These are phyloP conservation scores for Hyaloscypha hepaticicola DNA, from an alignment of 495 filamentous ascomycete species.

Conservation along the genomic window DNA sequence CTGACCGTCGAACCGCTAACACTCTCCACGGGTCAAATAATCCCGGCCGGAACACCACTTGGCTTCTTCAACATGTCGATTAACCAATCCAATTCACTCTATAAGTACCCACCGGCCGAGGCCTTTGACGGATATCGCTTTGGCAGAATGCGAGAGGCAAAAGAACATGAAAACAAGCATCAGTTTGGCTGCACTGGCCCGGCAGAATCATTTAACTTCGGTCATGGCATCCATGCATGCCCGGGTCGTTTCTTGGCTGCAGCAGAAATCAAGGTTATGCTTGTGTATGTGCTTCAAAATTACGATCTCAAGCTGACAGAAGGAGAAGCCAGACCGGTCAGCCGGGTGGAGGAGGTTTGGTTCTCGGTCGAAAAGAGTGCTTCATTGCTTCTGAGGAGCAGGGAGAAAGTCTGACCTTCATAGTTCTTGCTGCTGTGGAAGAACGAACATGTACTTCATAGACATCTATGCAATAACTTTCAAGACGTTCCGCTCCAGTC, in stretches of 20 bases:
- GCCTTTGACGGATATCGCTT: conserved; percentile 55
- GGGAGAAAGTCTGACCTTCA: no score
- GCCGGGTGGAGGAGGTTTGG: no score
- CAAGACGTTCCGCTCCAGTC: no score
- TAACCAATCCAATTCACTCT: neutral
- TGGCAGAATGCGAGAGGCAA: conserved; percentile 42
- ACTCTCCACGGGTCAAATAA: neutral
- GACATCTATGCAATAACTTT: no score
- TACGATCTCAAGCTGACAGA: conserved; percentile 45
- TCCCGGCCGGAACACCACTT: neutral
- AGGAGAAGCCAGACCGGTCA: neutral
- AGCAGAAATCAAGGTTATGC: conserved; percentile 52
- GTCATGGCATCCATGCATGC: conserved; percentile 53
- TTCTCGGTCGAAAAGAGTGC: no score
- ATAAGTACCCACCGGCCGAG: conserved; percentile 26
- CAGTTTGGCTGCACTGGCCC: conserved; percentile 42
- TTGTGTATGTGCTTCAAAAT: conserved; percentile 50
- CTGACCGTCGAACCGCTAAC: neutral
- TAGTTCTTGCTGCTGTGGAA: no score
- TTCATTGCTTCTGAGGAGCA: no score
- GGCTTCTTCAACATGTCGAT: neutral
- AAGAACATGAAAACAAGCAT: conserved; percentile 36
- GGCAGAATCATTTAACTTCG: conserved; percentile 34
- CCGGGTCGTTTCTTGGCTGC: conserved; percentile 57
- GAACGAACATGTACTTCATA: no score